phyloP scores from a whole-genome alignment of 1,139 yeast genomes.

The Yamadazyma diddensiae region DNA sequence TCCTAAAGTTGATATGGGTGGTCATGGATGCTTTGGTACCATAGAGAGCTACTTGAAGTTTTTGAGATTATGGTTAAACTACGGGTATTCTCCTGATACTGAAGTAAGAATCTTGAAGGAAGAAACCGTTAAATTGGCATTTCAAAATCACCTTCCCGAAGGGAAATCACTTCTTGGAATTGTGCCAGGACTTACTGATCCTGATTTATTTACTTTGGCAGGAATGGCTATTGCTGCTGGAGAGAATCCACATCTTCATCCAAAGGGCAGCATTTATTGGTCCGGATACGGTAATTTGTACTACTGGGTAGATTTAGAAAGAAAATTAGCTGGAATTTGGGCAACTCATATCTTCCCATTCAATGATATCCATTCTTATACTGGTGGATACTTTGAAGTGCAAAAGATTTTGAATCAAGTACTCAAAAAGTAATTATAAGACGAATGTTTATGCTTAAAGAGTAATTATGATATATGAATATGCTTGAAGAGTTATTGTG shows the following conservation, averaged over 20 bases:
- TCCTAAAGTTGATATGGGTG: conserved; percentile 43
- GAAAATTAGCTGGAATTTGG: conserved; percentile 42
- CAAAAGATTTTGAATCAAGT: too few relatives aligned
- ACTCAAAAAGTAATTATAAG: too few relatives aligned
- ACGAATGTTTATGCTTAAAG: too few relatives aligned
- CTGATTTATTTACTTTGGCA: conserved; percentile 76
- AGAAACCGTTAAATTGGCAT: conserved; percentile 31
- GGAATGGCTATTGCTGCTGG: conserved; percentile 66
- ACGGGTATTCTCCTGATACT: conserved; percentile 40
- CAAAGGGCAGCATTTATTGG: conserved; percentile 41
- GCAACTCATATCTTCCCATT: conserved; percentile 19
- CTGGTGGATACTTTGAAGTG: conserved; percentile 2
- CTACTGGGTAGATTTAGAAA: conserved; percentile 46
- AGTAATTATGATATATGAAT: too few relatives aligned
- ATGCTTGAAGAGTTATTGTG: too few relatives aligned
- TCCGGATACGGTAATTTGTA: conserved; percentile 43
- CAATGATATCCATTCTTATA: conserved; percentile 9
- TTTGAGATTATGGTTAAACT: conserved; percentile 44
- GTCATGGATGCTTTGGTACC: conserved; percentile 47
- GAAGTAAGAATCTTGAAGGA: conserved; percentile 28
- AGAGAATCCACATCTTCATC: conserved; percentile 36
- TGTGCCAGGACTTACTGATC: conserved; percentile 24
- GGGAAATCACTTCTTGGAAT: conserved; percentile 20
- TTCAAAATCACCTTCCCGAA: conserved; percentile 33
- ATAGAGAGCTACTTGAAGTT: conserved; percentile 43